Evolutionary conservation across 768 basidiomycete genomes (phyloP).

Genomic region (Saitozyma podzolica): DNA sequence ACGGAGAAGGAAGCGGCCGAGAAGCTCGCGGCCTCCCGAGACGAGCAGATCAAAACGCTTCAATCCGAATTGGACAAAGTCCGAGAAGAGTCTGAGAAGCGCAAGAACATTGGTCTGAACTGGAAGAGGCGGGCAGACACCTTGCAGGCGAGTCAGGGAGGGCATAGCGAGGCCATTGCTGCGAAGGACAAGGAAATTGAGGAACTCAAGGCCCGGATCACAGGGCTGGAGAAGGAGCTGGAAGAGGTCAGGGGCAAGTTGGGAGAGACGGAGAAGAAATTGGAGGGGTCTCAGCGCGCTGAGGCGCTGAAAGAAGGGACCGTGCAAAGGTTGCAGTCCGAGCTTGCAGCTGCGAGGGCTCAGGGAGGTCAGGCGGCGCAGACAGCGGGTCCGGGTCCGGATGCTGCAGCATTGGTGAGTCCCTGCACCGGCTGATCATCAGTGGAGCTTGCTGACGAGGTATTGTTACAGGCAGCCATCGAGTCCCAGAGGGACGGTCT

Average conservation of each 20-base stretch:
- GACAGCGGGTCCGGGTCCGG: constrained; percentile 2
- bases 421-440: background rate
- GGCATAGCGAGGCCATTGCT: constrained; percentile 13
- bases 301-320: constrained; percentile 29
- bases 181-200: constrained; percentile 35
- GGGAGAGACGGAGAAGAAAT: constrained; percentile 31
- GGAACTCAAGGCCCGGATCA: constrained; percentile 12
- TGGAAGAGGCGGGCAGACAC: constrained; percentile 29
- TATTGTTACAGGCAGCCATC: constrained; percentile 17
- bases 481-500: constrained; percentile 27
- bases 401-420: constrained; percentile 29
- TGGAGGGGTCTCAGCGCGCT: constrained; percentile 20
- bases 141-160: constrained; percentile 5
- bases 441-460: background rate
- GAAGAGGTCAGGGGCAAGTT: constrained; percentile 25
- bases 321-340: constrained; percentile 35
- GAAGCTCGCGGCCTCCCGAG: constrained; percentile 30
- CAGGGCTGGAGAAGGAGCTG: constrained; percentile 20
- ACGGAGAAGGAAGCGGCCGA: constrained; percentile 39
- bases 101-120: constrained; percentile 34
- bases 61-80: constrained; percentile 26
- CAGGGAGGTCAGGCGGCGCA: background rate
- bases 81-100: background rate
- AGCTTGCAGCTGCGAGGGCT: constrained; percentile 24
- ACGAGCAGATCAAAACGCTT: constrained; percentile 27